A percentile compares a stretch with the other conserved stretches of the same genome.
These are phyloP conservation scores for Termitomyces sp. DNA, from an alignment of 768 basidiomycete genomes.

Conservation along the genomic window DNA sequence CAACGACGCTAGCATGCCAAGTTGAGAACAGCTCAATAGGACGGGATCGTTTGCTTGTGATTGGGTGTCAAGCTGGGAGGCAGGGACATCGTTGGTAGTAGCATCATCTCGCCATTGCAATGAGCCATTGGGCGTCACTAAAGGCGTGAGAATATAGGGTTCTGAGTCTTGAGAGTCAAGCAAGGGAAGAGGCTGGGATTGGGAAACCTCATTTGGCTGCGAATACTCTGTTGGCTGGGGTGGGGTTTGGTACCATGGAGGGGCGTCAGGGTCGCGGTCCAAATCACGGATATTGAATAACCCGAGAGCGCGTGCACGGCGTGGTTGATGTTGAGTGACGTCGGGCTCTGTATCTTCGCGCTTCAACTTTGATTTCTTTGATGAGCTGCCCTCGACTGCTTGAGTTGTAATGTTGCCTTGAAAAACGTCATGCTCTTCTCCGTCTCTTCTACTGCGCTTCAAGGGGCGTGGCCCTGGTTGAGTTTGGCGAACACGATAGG, in stretches of 20 bases:
- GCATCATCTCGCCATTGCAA: slow-evolving; percentile 32
- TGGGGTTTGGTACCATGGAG: slow-evolving; percentile 1
- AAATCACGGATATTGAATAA: slow-evolving; percentile 24
- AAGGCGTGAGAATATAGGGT: slow-evolving; percentile 45
- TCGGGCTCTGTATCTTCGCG: slow-evolving; percentile 32
- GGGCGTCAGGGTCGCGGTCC: slow-evolving; percentile 1
- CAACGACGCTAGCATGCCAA: slow-evolving; percentile 24
- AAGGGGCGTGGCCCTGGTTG: slow-evolving; percentile 37
- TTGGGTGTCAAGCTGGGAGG: slow-evolving; percentile 33
- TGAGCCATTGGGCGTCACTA: slow-evolving; percentile 55
- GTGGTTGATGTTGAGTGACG: slow-evolving; percentile 12
- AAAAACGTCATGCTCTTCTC: slow-evolving; percentile 18
- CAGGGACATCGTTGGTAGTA: slow-evolving; percentile 28
- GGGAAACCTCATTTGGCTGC: slow-evolving; percentile 21
- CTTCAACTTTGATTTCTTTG: slow-evolving; percentile 25
- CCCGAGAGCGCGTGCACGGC: slow-evolving; percentile 18
- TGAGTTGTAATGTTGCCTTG: slow-evolving; percentile 1
- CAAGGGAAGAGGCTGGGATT: slow-evolving; percentile 27
- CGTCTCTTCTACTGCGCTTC: slow-evolving; percentile 24
- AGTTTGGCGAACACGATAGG: slow-evolving; percentile 47
- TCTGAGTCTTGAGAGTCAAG: slow-evolving; percentile 44
- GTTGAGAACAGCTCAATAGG: slow-evolving; percentile 33
- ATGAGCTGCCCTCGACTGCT: neutral
- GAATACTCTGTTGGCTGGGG: slow-evolving; percentile 10
- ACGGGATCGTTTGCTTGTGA: slow-evolving; percentile 25